Conservation (phyloP, 2,329 filamentous ascomycete species). For the Canariomyces notabilis region DNA sequence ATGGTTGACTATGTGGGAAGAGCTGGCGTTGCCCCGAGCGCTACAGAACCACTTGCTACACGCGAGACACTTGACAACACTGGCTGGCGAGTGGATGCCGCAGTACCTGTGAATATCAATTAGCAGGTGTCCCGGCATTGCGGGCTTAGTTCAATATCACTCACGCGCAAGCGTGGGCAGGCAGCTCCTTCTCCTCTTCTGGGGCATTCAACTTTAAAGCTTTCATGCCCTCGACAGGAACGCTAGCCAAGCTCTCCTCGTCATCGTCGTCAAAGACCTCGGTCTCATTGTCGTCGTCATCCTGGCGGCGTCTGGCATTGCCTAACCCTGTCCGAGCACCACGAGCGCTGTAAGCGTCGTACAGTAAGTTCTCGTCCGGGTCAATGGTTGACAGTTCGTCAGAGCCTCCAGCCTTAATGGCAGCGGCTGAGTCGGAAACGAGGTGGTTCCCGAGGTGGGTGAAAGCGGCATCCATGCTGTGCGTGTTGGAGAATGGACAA, state of each 20-base stretch:
- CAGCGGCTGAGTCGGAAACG: slow-evolving; percentile 75
- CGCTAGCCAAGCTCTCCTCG: slow-evolving; percentile 68
- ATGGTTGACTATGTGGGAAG: slow-evolving; percentile 97
- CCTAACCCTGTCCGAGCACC: slow-evolving; percentile 47
- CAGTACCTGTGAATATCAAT: slow-evolving; percentile 64
- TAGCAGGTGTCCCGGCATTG: not conserved
- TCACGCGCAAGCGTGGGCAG: slow-evolving; percentile 92
- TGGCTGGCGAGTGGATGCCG: slow-evolving; percentile 91
- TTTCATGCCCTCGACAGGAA: slow-evolving; percentile 70
- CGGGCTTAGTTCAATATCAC: slow-evolving; percentile 38
- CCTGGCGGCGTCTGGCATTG: slow-evolving; percentile 51
- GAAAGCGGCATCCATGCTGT: slow-evolving; percentile 76
- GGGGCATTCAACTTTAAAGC: slow-evolving; percentile 53
- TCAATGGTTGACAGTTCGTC: slow-evolving; percentile 69
- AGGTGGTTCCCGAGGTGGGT: slow-evolving; percentile 83
- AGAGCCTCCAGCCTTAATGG: slow-evolving; percentile 79
- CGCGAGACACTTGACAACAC: slow-evolving; percentile 90
- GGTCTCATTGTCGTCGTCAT: slow-evolving; percentile 85
- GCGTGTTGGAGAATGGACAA: slow-evolving; percentile 27
- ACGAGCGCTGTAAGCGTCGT: slow-evolving; percentile 60
- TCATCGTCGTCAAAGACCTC: slow-evolving; percentile 83
- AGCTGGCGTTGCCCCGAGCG: slow-evolving; percentile 91
- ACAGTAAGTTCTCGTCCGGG: slow-evolving; percentile 75
- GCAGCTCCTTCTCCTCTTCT: slow-evolving; percentile 86
- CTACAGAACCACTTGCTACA: slow-evolving; percentile 99